Percentiles rank a stretch among this genome's conserved stretches.
Evolutionary conservation across 345 rosid species (phyloP).

Genomic region (Murraya paniculata): DNA sequence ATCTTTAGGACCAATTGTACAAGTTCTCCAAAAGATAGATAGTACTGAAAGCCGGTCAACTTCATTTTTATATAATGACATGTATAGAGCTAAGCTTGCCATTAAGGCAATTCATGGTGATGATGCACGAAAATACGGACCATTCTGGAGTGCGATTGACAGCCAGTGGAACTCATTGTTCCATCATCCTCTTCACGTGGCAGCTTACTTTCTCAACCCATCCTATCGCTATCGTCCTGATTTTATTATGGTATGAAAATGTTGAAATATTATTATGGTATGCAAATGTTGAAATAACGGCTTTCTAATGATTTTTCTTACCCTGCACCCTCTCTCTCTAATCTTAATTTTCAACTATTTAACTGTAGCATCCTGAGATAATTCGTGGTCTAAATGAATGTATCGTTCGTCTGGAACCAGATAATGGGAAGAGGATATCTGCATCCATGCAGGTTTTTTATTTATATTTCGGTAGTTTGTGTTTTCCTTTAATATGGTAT

Average conservation of each 20-base stretch:
- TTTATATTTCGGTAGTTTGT: not conserved
- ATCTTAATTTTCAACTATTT: slow-evolving; percentile 13
- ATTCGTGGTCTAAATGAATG: slow-evolving; percentile 87
- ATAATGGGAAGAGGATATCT: slow-evolving; percentile 61
- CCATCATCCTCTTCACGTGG: slow-evolving; percentile 82
- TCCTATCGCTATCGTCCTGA: slow-evolving; percentile 73
- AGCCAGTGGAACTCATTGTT: slow-evolving; percentile 65
- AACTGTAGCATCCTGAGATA: slow-evolving; percentile 68
- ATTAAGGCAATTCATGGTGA: slow-evolving; percentile 57
- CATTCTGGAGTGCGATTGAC: slow-evolving; percentile 80
- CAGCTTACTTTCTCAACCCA: slow-evolving; percentile 92
- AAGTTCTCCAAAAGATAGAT: slow-evolving; percentile 52
- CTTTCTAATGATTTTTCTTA: not conserved
- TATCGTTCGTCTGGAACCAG: slow-evolving; percentile 80
- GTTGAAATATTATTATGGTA: slow-evolving; percentile 52
- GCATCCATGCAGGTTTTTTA: slow-evolving; percentile 79
- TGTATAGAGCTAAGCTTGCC: slow-evolving; percentile 58
- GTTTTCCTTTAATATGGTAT: not conserved
- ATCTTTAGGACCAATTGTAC: slow-evolving; percentile 65
- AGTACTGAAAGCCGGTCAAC: slow-evolving; percentile 42
- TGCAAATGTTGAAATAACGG: slow-evolving; percentile 9
- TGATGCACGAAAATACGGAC: slow-evolving; percentile 65
- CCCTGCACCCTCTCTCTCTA: not conserved
- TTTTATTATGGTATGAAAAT: slow-evolving; percentile 58
- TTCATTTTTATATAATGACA: slow-evolving; percentile 56